Percentiles rank a stretch among this genome's conserved stretches.
phyloP scores from a whole-genome alignment of 2,329 filamentous ascomycete species.

The Amesomyces nigricolor region DNA sequence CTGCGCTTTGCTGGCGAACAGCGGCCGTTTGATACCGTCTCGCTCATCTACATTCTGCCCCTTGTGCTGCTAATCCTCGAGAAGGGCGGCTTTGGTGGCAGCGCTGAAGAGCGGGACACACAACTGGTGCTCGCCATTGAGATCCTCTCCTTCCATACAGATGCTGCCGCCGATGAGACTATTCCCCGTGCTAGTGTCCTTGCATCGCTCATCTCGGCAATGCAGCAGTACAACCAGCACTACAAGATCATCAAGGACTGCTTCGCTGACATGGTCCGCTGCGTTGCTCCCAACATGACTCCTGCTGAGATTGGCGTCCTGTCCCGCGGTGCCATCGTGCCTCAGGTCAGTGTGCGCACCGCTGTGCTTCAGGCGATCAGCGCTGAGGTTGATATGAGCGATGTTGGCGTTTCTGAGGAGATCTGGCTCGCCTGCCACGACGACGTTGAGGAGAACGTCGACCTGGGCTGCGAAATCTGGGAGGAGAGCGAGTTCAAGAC shows the following conservation, averaged over 20 bases:
- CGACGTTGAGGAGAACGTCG: slow-evolving; percentile 78
- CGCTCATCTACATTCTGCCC: slow-evolving; percentile 80
- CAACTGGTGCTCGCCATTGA: slow-evolving; percentile 87
- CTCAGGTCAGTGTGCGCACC: slow-evolving; percentile 73
- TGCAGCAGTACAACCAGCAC: slow-evolving; percentile 87
- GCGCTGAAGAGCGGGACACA: slow-evolving; percentile 75
- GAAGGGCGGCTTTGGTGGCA: slow-evolving; percentile 69
- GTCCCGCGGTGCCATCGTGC: slow-evolving; percentile 71
- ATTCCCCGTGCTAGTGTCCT: slow-evolving; percentile 74
- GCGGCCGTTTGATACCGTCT: slow-evolving; percentile 84
- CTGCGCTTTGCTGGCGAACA: slow-evolving; percentile 88
- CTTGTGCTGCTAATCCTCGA: slow-evolving; percentile 73
- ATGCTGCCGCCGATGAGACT: slow-evolving; percentile 66
- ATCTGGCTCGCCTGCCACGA: slow-evolving; percentile 94
- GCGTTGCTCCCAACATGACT: slow-evolving; percentile 74
- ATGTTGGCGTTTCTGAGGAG: slow-evolving; percentile 78
- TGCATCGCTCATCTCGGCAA: slow-evolving; percentile 65
- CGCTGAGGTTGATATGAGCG: slow-evolving; percentile 84
- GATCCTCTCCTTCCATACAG: slow-evolving; percentile 82
- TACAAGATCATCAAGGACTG: slow-evolving; percentile 95
- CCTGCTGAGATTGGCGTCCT: slow-evolving; percentile 67
- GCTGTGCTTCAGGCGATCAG: slow-evolving; percentile 86
- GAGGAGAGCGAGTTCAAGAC: slow-evolving; percentile 81
- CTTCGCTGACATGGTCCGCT: slow-evolving; percentile 77
- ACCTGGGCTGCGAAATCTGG: slow-evolving; percentile 84